Conservation (phyloP, 1,139 yeast species). For the Sugiyamaella novakii region DNA sequence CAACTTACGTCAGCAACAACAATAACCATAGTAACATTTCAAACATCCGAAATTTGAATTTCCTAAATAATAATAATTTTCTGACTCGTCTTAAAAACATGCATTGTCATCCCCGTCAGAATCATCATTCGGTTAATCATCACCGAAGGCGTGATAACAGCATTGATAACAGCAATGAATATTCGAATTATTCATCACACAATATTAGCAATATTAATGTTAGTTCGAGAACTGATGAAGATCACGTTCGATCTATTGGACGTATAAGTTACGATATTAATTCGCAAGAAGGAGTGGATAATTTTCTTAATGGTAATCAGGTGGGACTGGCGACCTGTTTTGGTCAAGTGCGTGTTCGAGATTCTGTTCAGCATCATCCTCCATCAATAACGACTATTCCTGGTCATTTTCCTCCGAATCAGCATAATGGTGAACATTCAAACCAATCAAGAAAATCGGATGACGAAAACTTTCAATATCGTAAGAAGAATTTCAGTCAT, state of each 20-base stretch:
- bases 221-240: slow-evolving; percentile 7
- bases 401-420: background rate
- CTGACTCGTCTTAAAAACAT: slow-evolving; percentile 11
- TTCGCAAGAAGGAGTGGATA: background rate
- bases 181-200: slow-evolving; percentile 3
- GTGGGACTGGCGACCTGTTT: too few relatives aligned
- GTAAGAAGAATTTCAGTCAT: background rate
- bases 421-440: too few relatives aligned
- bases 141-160: slow-evolving; percentile 1
- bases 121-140: background rate
- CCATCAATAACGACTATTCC: slow-evolving; percentile 1
- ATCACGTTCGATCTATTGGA: background rate
- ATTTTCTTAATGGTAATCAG: too few relatives aligned
- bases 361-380: too few relatives aligned
- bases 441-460: too few relatives aligned
- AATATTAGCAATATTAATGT: slow-evolving; percentile 6
- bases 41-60: slow-evolving; percentile 1
- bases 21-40: background rate
- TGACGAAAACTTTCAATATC: background rate
- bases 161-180: slow-evolving; percentile 2
- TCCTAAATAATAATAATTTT: too few relatives aligned
- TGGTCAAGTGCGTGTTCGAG: too few relatives aligned
- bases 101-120: slow-evolving; percentile 6
- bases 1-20: background rate
- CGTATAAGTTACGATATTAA: slow-evolving; percentile 2